Conservation (phyloP, 768 basidiomycete genomes). For the Hortiboletus campestris region DNA sequence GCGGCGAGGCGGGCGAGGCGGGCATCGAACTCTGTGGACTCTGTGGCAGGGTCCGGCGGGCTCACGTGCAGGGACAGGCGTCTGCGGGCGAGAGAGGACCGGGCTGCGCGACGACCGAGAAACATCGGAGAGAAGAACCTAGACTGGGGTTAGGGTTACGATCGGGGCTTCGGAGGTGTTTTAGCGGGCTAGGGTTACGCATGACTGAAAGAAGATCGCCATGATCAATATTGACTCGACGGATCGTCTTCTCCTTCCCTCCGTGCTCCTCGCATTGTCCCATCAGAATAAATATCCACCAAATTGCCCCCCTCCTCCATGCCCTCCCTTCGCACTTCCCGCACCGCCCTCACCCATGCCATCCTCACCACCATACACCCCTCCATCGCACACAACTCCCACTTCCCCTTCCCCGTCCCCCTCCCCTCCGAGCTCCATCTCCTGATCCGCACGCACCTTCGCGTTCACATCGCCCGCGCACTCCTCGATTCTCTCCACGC, state of each 20-base stretch:
- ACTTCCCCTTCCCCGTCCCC: constrained; percentile 21
- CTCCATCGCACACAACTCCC: constrained; percentile 35
- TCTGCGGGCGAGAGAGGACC: constrained; percentile 33
- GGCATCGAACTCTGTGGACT: constrained; percentile 55
- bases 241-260: constrained; percentile 16
- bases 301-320: constrained; percentile 5
- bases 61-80: constrained; percentile 56
- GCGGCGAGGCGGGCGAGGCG: constrained; percentile 62
- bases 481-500: constrained; percentile 42
- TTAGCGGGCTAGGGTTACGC: neutral
- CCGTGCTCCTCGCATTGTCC: constrained; percentile 24
- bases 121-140: constrained; percentile 30
- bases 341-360: constrained; percentile 50
- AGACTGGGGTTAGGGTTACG: constrained; percentile 35
- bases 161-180: constrained; percentile 8
- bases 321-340: constrained; percentile 36
- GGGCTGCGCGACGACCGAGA: constrained; percentile 3
- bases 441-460: constrained; percentile 47
- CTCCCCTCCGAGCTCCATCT: constrained; percentile 56
- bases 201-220: constrained; percentile 6
- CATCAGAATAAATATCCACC: constrained; percentile 21
- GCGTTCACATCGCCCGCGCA: constrained; percentile 40
- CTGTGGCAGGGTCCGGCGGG: constrained; percentile 56
- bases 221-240: constrained; percentile 1
- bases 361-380: constrained; percentile 49